Base-by-base conservation (phyloP, 352 stramenopile genomes). In the Bremia lactucae region DNA sequence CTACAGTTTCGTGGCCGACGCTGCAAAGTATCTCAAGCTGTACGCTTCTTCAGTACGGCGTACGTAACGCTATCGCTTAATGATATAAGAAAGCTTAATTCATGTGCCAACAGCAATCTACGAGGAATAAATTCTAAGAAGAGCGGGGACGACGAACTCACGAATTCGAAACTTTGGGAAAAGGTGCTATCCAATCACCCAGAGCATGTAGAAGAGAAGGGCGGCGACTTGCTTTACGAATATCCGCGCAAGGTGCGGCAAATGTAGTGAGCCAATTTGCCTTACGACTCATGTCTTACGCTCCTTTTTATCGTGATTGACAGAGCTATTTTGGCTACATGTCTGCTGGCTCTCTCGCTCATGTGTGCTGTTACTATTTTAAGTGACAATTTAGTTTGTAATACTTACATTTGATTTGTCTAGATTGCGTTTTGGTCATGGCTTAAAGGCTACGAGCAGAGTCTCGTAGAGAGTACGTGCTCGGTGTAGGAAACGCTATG, bases 401-500 rank as follows among this genome's bases (percentile, higher is more conserved):
- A 14, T 36, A 15, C 21, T 60, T 14, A 34, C 26, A 20, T 31
- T 4, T 6, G 21, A 19, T 15, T 4, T 31, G 41, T 49, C 26
- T 50, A 92, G 73, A 87, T 92, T 47, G 76, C 79, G 16, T 92
- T 92, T 40, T 92, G 79, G 79, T 89, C 76, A 19, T 92, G 79
- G 79, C 61, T 89, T 39, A 92, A 92, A 47, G 79, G 79, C n/a
- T 87, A 88, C 45, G 74, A 89, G 54, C 69, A 85, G 49, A 87
- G 76, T 60, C 62, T 89, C 1, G 57, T 83, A 7, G 76, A 89
- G 59, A 85, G 76, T 89, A 51, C 35, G 70, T 71, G 10, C 15
- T 38, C 6, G 4, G 2, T 34, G 7, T 5, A 2, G 37, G 13
- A 0, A 5, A 6, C 20, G 34, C 10, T 5, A 1, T 13, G 25